Evolutionary conservation across 306 rosid species (phyloP).

Genomic region (Hippophae tibetana): DNA sequence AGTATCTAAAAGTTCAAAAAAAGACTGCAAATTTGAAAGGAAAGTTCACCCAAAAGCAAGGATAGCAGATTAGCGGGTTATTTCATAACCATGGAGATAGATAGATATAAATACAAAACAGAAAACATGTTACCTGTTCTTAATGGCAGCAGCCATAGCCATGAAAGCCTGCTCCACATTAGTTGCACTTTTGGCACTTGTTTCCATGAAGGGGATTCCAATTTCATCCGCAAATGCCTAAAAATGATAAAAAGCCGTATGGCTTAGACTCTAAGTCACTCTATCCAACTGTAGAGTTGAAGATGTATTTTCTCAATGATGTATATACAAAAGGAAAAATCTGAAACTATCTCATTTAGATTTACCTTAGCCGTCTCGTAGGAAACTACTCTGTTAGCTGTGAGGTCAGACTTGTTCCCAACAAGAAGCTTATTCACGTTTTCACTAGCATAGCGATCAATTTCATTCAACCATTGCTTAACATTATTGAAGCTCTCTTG

Average conservation of each 20-base stretch:
- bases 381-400: conserved; percentile 48
- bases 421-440: conserved; percentile 51
- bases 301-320: no score
- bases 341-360: not conserved
- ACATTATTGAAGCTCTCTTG: conserved; percentile 50
- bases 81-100: not conserved
- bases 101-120: not conserved
- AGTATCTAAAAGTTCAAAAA: not conserved
- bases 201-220: conserved; percentile 52
- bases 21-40: no score
- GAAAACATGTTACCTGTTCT: conserved; percentile 24
- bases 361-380: conserved; percentile 45
- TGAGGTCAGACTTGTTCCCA: conserved; percentile 45
- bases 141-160: conserved; percentile 56
- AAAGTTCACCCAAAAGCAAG: not conserved
- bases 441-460: conserved; percentile 50
- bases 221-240: conserved; percentile 51
- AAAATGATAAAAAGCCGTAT: not conserved
- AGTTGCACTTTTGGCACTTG: conserved; percentile 47
- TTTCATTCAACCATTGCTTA: conserved; percentile 54
- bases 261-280: no score
- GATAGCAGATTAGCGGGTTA: not conserved
- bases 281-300: no score
- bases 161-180: conserved; percentile 53
- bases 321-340: not conserved